Evolutionary conservation across 2,329 filamentous ascomycete species (phyloP).

Genomic region (Botrytis porri): DNA sequence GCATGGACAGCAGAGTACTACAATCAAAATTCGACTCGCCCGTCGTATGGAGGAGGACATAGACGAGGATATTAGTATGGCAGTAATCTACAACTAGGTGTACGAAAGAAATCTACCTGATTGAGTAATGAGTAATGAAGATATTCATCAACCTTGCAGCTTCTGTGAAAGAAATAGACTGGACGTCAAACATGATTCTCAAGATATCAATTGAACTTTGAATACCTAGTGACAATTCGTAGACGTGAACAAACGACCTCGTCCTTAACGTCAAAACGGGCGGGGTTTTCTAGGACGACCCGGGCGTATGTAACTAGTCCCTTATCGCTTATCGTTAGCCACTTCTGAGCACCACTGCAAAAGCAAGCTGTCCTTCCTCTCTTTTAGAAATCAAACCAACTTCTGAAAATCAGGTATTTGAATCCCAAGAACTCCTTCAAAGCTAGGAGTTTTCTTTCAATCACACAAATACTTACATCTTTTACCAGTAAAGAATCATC

Average conservation of each 20-base stretch:
- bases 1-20: slow-evolving; percentile 52
- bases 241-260: not conserved
- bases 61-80: slow-evolving; percentile 12
- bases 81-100: not conserved
- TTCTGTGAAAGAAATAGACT: not conserved
- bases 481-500: slow-evolving; percentile 11
- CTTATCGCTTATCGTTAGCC: slow-evolving; percentile 15
- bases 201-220: not conserved
- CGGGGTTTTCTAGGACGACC: not conserved
- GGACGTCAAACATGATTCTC: not conserved
- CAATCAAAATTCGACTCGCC: not conserved
- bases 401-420: slow-evolving; percentile 15
- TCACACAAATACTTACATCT: slow-evolving; percentile 6
- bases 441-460: not conserved
- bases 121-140: slow-evolving; percentile 4
- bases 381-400: slow-evolving; percentile 15
- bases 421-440: not conserved
- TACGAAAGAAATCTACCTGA: not conserved
- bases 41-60: not conserved
- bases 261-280: not conserved
- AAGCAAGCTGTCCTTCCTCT: slow-evolving; percentile 17
- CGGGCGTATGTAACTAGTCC: not conserved
- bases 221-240: not conserved
- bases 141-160: not conserved
- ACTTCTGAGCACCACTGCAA: not conserved